Evolutionary conservation across 306 rosid genomes (phyloP).

Genomic region (Corylus avellana): DNA sequence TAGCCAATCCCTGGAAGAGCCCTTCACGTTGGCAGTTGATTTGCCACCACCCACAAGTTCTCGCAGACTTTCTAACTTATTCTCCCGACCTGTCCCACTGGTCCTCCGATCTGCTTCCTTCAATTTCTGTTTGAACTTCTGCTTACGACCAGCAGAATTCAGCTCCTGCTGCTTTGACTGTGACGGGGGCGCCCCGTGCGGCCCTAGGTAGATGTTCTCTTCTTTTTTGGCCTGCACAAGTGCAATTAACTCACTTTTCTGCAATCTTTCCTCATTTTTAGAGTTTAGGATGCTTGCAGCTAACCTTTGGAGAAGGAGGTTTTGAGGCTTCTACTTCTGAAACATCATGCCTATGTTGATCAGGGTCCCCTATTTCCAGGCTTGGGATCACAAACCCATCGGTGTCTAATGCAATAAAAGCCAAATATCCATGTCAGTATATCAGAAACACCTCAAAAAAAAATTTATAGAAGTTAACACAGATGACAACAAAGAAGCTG

Average conservation of each 20-base stretch:
- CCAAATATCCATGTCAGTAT: slow-evolving; percentile 1
- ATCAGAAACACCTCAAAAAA: background rate
- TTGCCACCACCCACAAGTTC: slow-evolving; percentile 91
- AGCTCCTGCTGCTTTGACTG: slow-evolving; percentile 74
- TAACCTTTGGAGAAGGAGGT: slow-evolving; percentile 66
- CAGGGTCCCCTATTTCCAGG: slow-evolving; percentile 66
- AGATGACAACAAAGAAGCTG: background rate
- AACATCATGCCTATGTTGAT: slow-evolving; percentile 43
- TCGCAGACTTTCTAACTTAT: slow-evolving; percentile 75
- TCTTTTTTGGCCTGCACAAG: slow-evolving; percentile 60
- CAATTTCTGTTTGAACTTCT: slow-evolving; percentile 76
- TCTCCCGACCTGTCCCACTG: slow-evolving; percentile 70
- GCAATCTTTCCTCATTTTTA: too few relatives aligned
- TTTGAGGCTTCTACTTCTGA: slow-evolving; percentile 54
- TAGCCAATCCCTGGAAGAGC: slow-evolving; percentile 78
- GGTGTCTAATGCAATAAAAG: slow-evolving; percentile 54
- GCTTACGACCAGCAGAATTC: slow-evolving; percentile 62
- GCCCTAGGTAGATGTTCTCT: slow-evolving; percentile 86
- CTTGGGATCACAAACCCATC: slow-evolving; percentile 98
- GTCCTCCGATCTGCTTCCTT: slow-evolving; percentile 83
- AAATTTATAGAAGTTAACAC: background rate
- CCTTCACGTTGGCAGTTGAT: slow-evolving; percentile 42
- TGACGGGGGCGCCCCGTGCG: slow-evolving; percentile 90
- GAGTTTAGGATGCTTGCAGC: slow-evolving; percentile 10
- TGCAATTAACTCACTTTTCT: background rate